Evolutionary conservation across 495 filamentous ascomycete species (phyloP).

Genomic region (Xylaria longipes): DNA sequence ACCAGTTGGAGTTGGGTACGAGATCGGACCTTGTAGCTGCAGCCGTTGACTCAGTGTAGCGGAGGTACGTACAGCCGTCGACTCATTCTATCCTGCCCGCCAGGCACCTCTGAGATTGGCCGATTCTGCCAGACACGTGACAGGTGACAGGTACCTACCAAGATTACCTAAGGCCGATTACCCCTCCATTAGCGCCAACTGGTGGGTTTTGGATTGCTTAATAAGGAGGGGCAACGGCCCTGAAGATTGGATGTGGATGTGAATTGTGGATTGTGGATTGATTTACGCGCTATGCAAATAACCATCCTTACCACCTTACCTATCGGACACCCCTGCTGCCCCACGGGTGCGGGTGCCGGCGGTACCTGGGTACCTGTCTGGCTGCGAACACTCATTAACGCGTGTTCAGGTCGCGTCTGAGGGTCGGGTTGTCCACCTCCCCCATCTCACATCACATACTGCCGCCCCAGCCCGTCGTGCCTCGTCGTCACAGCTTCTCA

Average conservation of each 20-base stretch:
- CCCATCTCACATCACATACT: slow-evolving; percentile 10
- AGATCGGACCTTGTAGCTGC: slow-evolving; percentile 21
- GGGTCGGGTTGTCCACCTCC: slow-evolving; percentile 2
- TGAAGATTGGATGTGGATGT: neutral
- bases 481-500: neutral
- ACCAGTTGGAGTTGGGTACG: neutral
- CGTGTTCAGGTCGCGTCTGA: slow-evolving; percentile 13
- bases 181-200: slow-evolving; percentile 23
- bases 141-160: no score
- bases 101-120: neutral
- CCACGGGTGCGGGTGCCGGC: neutral
- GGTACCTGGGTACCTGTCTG: neutral
- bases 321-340: neutral
- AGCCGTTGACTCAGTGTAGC: neutral
- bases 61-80: neutral
- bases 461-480: slow-evolving; percentile 3
- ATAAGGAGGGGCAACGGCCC: slow-evolving; percentile 15
- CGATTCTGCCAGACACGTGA: neutral
- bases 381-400: slow-evolving; percentile 19
- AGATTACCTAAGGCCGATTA: neutral
- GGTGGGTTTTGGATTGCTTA: slow-evolving; percentile 5
- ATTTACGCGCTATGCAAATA: slow-evolving; percentile 14
- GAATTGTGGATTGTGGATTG: neutral
- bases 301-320: neutral
- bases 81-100: neutral